A percentile compares a stretch with the other conserved stretches of the same genome.
These are phyloP conservation scores for Citeromyces hawaiiensis DNA, from an alignment of 1,139 yeast genomes.

Conservation along the genomic window DNA sequence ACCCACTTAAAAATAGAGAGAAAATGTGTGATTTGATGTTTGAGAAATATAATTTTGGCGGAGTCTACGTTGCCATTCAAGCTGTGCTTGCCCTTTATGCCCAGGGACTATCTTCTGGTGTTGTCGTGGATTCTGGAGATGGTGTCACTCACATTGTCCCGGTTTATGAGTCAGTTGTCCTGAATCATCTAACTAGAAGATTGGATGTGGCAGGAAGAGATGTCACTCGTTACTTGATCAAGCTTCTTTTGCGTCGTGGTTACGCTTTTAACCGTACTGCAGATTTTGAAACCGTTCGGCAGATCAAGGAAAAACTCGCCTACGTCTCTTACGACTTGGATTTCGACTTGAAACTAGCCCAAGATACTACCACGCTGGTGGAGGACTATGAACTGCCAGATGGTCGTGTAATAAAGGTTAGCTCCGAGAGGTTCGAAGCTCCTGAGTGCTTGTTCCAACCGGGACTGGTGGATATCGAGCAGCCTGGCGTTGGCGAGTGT, in stretches of 20 bases:
- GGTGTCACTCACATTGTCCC: conserved; percentile 94
- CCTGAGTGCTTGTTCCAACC: conserved; percentile 99
- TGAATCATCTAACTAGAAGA: conserved; percentile 85
- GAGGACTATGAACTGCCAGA: conserved; percentile 91
- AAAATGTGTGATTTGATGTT: conserved; percentile 96
- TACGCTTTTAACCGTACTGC: conserved; percentile 98
- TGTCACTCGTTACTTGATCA: conserved; percentile 88
- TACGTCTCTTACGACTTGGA: conserved; percentile 91
- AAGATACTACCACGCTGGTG: conserved; percentile 88
- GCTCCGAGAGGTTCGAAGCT: conserved; percentile 94
- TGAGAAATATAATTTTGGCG: conserved; percentile 89
- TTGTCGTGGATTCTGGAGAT: conserved; percentile 90
- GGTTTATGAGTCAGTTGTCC: conserved; percentile 90
- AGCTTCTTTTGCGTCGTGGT: conserved; percentile 83
- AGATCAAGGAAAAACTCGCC: conserved; percentile 90
- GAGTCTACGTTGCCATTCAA: conserved; percentile 96
- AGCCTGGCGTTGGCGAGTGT: conserved; percentile 91
- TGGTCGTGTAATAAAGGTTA: conserved; percentile 87
- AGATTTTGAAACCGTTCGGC: conserved; percentile 96
- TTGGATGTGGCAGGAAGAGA: conserved; percentile 98
- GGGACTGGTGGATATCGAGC: conserved; percentile 90
- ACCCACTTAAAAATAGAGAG: conserved; percentile 86
- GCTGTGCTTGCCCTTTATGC: conserved; percentile 96
- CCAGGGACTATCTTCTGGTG: conserved; percentile 94
- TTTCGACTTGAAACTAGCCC: conserved; percentile 75